Evolutionary conservation across 805 yeast genomes (phyloP).

Genomic region (Wickerhamiella galacta): DNA sequence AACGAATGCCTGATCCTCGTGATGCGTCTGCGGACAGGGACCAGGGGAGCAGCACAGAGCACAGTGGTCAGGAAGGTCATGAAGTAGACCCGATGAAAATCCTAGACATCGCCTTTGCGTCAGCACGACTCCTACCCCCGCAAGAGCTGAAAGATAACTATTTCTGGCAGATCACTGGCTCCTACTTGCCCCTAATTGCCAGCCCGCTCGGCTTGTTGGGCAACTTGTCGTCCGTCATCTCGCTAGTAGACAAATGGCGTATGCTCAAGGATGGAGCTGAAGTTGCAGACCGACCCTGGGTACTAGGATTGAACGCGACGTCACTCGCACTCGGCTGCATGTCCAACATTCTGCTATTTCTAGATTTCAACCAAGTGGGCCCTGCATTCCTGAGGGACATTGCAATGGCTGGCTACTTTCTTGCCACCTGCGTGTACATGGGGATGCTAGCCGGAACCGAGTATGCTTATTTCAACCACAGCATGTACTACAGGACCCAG

Average conservation of each 20-base stretch:
- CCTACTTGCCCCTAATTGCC: constrained; percentile 4
- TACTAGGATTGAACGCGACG: constrained; percentile 41
- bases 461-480: constrained; percentile 17
- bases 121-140: not conserved
- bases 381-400: constrained; percentile 32
- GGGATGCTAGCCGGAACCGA: constrained; percentile 30
- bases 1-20: too few relatives aligned
- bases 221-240: constrained; percentile 10
- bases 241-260: constrained; percentile 13
- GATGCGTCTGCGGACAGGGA: too few relatives aligned
- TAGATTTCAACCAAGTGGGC: constrained; percentile 51
- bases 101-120: not conserved
- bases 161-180: constrained; percentile 1
- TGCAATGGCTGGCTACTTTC: constrained; percentile 47
- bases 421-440: constrained; percentile 39
- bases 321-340: constrained; percentile 47
- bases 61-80: too few relatives aligned
- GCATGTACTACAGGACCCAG: constrained; percentile 26
- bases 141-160: not conserved
- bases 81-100: not conserved
- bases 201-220: constrained; percentile 13
- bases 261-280: not conserved
- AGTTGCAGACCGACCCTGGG: constrained; percentile 18
- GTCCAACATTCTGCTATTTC: constrained; percentile 51
- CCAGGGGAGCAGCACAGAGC: too few relatives aligned